These are phyloP conservation scores for Tuber melanosporum DNA, from an alignment of 495 filamentous ascomycete species.

Conservation along the genomic window DNA sequence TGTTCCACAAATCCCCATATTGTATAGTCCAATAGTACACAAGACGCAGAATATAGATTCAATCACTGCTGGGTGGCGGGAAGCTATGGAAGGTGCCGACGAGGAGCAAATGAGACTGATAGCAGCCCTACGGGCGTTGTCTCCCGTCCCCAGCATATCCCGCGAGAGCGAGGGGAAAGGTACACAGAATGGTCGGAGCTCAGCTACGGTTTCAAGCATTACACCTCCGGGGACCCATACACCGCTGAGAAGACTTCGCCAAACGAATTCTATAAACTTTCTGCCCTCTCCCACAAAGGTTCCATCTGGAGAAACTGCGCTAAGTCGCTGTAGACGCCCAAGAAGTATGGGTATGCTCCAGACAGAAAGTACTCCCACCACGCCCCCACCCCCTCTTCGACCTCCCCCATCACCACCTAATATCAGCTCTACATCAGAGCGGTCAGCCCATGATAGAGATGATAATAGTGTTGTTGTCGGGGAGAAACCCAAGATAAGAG, in stretches of 20 bases:
- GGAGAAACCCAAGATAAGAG: slow-evolving; percentile 27
- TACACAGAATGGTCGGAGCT: not conserved
- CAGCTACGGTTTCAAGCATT: not conserved
- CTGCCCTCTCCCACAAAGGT: not conserved
- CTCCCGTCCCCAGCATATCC: not conserved
- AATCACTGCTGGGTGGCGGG: slow-evolving; percentile 3
- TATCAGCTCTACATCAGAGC: slow-evolving; percentile 6
- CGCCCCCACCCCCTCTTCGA: not conserved
- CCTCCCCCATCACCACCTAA: not conserved
- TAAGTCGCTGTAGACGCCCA: not conserved
- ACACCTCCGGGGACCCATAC: not conserved
- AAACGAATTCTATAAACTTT: not conserved
- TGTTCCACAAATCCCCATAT: slow-evolving; percentile 12
- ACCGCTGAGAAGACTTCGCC: not conserved
- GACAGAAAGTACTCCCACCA: not conserved
- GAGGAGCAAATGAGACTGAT: not conserved
- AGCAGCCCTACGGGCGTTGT: not conserved
- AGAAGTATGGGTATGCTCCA: not conserved
- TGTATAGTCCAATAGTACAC: slow-evolving; percentile 17
- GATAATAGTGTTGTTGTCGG: not conserved
- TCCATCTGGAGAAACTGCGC: not conserved
- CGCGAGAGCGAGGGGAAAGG: not conserved
- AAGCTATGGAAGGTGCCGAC: not conserved
- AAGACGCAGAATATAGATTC: not conserved
- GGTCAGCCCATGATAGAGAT: slow-evolving; percentile 16